phyloP scores from a whole-genome alignment of 2,329 filamentous ascomycete species.

The Alternaria sp. region DNA sequence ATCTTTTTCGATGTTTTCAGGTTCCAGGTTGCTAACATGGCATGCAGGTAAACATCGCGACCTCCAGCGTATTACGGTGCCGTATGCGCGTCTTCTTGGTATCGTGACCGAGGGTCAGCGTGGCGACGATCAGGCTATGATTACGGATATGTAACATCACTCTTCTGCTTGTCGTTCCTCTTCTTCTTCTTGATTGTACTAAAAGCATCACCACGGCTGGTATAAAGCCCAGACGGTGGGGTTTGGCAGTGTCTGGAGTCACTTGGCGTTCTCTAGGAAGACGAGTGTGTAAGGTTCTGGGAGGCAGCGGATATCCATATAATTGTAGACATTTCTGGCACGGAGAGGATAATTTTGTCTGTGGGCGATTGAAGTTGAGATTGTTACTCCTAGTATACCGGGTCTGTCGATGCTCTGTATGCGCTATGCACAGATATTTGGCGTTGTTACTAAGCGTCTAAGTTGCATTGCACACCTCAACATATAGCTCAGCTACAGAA shows the following conservation, averaged over 20 bases:
- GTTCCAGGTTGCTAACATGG: neutral
- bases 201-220: slow-evolving; percentile 1
- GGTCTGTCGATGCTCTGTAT: neutral
- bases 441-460: neutral
- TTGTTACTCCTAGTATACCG: neutral
- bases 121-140: slow-evolving; percentile 46
- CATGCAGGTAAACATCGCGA: slow-evolving; percentile 90
- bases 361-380: neutral
- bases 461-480: neutral
- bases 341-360: neutral
- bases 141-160: slow-evolving; percentile 42
- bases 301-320: neutral
- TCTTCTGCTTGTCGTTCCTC: neutral
- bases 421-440: neutral
- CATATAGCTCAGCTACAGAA: neutral
- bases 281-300: neutral
- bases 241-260: neutral
- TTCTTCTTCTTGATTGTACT: slow-evolving; percentile 8
- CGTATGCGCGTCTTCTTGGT: slow-evolving; percentile 75
- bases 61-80: slow-evolving; percentile 90
- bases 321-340: neutral
- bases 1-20: accelerated
- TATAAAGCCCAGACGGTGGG: neutral
- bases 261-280: neutral
- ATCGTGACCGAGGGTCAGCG: slow-evolving; percentile 41